Base-by-base conservation (phyloP, 345 rosid genomes). In the Citrus reticulata region DNA sequence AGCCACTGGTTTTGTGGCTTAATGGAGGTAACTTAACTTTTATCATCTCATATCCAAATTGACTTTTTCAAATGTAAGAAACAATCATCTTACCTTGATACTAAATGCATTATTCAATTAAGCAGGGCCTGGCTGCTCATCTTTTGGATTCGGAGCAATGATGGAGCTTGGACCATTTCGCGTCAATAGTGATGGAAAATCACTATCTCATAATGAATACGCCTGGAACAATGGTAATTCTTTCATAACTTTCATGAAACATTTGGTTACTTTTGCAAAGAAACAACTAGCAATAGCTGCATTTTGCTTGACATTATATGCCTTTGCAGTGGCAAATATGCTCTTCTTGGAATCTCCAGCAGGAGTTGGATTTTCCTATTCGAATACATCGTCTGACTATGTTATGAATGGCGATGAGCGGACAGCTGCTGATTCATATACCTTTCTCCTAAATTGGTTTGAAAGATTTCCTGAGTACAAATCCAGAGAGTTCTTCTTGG, bases 91-190 rank as follows among this genome's bases (percentile, higher is more conserved):
- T 11, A 46, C 16, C 51, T 46, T 13, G 14, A 11, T 13, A 46
- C 51, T 35, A 27, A 9, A 27, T 39, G 29, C 34, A 20, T 68
- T 29, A 24, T 58, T 58, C 64, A 2, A 10, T 37, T 71, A 25
- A 30, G 74, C 87, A 86, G 88, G 91, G 7, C 89, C 89, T 34
- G 89, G 89, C 0, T 88, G 91, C 78, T 88, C 91, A 22, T 88
- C 91, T 1, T 67, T 86, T 40, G 84, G 77, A 1, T 78, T 25
- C 32, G 88, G 90, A 51, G 90, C 90, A 3, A 74, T 85, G 87
- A 49, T 62, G 58, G 88, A 85, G 54, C 80, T 84, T 24, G 84
- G 89, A 63, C 89, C 87, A 24, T 82, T 88, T 16, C 66, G 86
- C 46, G 84, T 84, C 11, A 51, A 68, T 1, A 81, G 73, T 1